Evolutionary conservation across 805 yeast species (phyloP), one percentile per base, ranked within the genome.

Genomic region (Candida khao-thaluensis): DNA sequence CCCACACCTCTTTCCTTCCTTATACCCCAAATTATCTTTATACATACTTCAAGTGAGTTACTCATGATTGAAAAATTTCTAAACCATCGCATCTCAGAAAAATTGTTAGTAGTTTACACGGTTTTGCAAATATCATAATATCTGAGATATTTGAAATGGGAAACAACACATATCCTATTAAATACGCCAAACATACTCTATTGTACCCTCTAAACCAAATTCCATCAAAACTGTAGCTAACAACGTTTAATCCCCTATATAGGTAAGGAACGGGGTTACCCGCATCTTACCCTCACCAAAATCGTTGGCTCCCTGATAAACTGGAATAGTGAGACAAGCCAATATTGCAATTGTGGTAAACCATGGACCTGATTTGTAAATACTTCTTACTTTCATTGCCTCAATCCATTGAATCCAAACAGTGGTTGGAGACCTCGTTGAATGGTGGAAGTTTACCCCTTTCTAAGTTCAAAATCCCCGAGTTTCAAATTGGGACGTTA

Each of bases 401-500:
- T 4, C 72, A 74, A 42, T 66, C 80, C 1, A 66, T 63, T 28
- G 59, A 74, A 30, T 64, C 73, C 25, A 58, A 54, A 50, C 65
- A 62, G 40, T 82, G 83, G 81, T 62, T 86, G 43, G 78, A 80
- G 48, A 60, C 71, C 37, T 59, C 66, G 21, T 64, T 83, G 43
- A 64, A 75, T 44, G 76, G 71, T 16, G 90, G 89, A 15, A 73
- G 69, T 49, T 72, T 76, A 28, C 80, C 77, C 35, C 69, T 86
- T 23, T 60, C 71, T 38, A 66, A 73, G 40, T 76, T 85, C 42
- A 67, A 71, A 24, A 71, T 89, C 37, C 98, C 98, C 6, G 79
- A 74, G 45, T 91, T 93, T 64, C 91, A 93, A 62, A 87, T 93
- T 47, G 97, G 97, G 20, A 90, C 98, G 9, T 75, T 93, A 56